These are phyloP conservation scores for Solanum chacoense DNA, from an alignment of 305 asterid genomes.

Conservation along the genomic window DNA sequence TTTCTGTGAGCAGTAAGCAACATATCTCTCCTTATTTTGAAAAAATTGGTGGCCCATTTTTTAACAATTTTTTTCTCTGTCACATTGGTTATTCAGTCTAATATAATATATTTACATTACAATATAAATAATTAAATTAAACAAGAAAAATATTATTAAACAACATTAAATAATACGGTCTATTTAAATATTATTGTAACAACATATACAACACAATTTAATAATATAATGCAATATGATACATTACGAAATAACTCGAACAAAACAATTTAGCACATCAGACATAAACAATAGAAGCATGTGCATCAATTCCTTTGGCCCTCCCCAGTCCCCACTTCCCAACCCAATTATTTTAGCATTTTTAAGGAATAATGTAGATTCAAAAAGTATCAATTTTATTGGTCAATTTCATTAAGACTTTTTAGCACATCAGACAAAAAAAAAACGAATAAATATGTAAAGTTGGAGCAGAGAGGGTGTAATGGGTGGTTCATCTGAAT, in stretches of 20 bases:
- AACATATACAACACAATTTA: not conserved
- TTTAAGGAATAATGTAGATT: not conserved
- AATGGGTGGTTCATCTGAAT: fast-evolving
- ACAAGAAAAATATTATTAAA: too few species aligned
- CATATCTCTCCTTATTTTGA: not conserved
- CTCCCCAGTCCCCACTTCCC: not conserved
- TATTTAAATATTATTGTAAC: too few species aligned
- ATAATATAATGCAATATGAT: too few species aligned
- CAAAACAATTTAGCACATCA: not conserved
- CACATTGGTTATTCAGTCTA: not conserved
- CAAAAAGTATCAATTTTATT: not conserved
- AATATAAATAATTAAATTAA: too few species aligned
- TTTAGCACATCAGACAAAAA: not conserved
- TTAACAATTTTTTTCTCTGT: not conserved
- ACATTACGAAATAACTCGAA: too few species aligned
- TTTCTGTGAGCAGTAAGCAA: not conserved
- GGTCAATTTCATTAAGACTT: not conserved
- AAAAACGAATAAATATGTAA: not conserved
- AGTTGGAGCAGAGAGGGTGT: not conserved
- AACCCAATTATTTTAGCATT: not conserved
- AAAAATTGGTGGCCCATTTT: too few species aligned
- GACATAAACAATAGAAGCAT: not conserved
- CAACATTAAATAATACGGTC: too few species aligned
- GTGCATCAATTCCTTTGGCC: not conserved
- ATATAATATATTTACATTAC: not conserved